Base-by-base conservation (phyloP, 106 monocot species). In the Dioscorea zingiberensis region DNA sequence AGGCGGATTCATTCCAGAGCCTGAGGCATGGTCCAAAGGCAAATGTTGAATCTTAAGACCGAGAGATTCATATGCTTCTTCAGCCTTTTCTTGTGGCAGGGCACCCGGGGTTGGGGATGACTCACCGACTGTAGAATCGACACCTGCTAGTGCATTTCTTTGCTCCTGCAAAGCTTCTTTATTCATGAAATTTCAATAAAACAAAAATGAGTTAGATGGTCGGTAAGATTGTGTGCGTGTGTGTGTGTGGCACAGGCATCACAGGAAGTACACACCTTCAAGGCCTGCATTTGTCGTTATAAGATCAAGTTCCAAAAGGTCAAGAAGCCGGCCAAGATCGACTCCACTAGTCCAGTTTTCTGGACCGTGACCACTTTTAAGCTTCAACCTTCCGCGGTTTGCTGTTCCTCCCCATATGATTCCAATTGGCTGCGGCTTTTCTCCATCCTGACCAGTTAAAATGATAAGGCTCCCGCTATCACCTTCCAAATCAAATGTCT, bases 321-420 rank as follows among this genome's bases (percentile, higher is more conserved):
- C 85, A 63, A 97, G 91, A 76, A 97, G 91, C 10, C 95, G 77
- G 5, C 91, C 88, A 46, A 97, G 85, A 75, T 97, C 91, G 69
- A 97, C 91, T 58, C 91, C 95, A 53, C 91, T 97, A 5, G 91
- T 97, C 95, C 95, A 97, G 32, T 94, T 94, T 71, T 94, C 94
- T 24, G 94, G 94, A 47, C 84, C 76, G 47, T 84, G 82, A 21
- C 85, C 86, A 65, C 73, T 79, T 73, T 79, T 87, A 51, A 94
- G 75, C 75, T 94, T 94, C 56, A 94, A 71, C 29, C 94, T 81
- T 14, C 94, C 94, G 46, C 94, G 78, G 55, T 94, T 94, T 1
- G 94, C 90, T 1, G 94, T 94, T 28, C 94, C 94, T 53, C 94
- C 94, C 94, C 94, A 94, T 48, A 94, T 94, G 47, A 94, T 94